Percentiles rank a stretch among this genome's conserved stretches.
phyloP scores from a whole-genome alignment of 495 filamentous ascomycete species.

The Elasticomyces elasticus region DNA sequence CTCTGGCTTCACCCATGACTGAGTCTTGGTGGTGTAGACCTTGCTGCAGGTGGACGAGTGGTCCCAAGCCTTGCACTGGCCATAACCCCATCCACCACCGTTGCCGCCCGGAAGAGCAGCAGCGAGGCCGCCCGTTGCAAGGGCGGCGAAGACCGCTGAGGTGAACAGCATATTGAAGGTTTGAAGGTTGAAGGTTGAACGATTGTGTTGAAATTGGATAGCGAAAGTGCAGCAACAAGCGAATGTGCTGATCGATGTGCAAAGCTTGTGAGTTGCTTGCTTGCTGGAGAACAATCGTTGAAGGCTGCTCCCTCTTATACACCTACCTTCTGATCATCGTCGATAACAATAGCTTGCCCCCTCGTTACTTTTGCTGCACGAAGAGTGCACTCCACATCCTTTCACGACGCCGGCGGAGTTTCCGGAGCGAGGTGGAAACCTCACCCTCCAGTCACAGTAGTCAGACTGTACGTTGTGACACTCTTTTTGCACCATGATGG shows the following conservation, averaged over 20 bases:
- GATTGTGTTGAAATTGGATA: background rate
- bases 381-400: background rate
- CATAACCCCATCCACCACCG: background rate
- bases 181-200: background rate
- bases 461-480: background rate
- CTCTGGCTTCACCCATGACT: background rate
- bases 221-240: background rate
- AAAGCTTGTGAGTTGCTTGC: background rate
- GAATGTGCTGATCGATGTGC: background rate
- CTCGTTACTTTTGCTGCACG: background rate
- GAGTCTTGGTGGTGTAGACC: background rate
- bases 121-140: background rate
- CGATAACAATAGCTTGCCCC: background rate
- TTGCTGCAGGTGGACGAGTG: background rate
- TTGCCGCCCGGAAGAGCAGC: background rate
- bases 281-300: background rate
- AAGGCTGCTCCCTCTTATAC: background rate
- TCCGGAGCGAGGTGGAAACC: background rate
- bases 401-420: background rate
- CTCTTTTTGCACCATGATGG: background rate
- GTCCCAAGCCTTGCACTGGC: background rate
- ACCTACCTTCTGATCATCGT: background rate
- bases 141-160: background rate
- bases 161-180: background rate
- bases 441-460: background rate